Conservation (phyloP, 2,329 filamentous ascomycete genomes). For the Acephala macrosclerotiorum region DNA sequence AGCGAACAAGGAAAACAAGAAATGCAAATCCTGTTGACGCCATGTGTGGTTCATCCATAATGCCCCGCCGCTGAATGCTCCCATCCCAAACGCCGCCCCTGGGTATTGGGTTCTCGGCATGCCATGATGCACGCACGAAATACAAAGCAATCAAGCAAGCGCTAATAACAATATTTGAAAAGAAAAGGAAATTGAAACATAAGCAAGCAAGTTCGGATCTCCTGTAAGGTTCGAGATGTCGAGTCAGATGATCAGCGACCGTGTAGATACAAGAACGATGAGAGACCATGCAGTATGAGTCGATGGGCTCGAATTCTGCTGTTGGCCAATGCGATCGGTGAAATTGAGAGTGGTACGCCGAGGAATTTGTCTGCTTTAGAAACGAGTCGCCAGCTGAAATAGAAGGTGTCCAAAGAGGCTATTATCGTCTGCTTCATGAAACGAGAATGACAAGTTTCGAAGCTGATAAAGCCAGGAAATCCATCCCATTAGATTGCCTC, state of each 20-base stretch:
- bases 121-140: slow-evolving; percentile 9
- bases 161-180: slow-evolving; percentile 6
- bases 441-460: background rate
- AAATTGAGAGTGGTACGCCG: background rate
- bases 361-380: background rate
- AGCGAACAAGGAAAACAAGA: background rate
- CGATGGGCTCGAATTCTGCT: background rate
- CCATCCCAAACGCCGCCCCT: background rate
- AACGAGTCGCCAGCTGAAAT: background rate
- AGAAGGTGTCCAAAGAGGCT: background rate
- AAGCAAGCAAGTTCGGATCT: background rate
- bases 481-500: too few relatives aligned
- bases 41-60: background rate
- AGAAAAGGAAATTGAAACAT: background rate
- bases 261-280: background rate
- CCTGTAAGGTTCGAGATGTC: slow-evolving; percentile 1
- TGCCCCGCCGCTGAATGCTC: slow-evolving; percentile 9
- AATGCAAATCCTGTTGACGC: slow-evolving; percentile 1
- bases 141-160: background rate
- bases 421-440: background rate
- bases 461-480: too few relatives aligned
- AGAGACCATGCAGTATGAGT: background rate
- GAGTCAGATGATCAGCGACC: background rate
- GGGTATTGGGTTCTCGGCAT: slow-evolving; percentile 9
- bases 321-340: background rate